phyloP scores from a whole-genome alignment of 768 basidiomycete genomes.

The Mycena floridula region DNA sequence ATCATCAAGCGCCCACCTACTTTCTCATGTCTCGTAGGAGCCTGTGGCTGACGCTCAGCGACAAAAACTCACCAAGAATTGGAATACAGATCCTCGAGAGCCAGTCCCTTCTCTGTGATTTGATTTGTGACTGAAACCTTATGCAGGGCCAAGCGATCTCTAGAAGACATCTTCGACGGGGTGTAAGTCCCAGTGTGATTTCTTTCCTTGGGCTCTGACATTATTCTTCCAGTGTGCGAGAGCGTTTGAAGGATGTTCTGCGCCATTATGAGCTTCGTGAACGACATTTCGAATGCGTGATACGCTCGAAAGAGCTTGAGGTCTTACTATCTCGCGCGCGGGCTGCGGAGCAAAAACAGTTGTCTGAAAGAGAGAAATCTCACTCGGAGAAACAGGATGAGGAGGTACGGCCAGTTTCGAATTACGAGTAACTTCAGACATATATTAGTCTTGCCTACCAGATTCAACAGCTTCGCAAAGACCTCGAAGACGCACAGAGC shows the following conservation, averaged over 20 bases:
- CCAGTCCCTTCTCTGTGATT: conserved; percentile 27
- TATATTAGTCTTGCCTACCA: conserved; percentile 20
- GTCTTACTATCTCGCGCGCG: conserved; percentile 82
- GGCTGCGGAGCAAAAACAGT: conserved; percentile 81
- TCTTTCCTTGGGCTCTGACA: conserved; percentile 3
- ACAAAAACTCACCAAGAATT: conserved; percentile 74
- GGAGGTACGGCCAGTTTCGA: conserved; percentile 46
- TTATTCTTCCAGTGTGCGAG: conserved; percentile 58
- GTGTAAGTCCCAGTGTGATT: conserved; percentile 49
- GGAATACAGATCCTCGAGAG: conserved; percentile 74
- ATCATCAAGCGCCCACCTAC: conserved; percentile 4
- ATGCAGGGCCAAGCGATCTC: conserved; percentile 59
- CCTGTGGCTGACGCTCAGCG: conserved; percentile 61
- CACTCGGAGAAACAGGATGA: conserved; percentile 66
- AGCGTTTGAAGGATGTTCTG: conserved; percentile 81
- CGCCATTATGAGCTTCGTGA: conserved; percentile 87
- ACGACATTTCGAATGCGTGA: conserved; percentile 87
- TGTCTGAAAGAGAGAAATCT: conserved; percentile 68
- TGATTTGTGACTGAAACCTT: conserved; percentile 3
- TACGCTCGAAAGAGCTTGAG: conserved; percentile 88
- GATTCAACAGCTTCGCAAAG: conserved; percentile 65
- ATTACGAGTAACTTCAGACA: conserved; percentile 1
- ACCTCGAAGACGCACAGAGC: conserved; percentile 75
- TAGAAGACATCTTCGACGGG: conserved; percentile 81
- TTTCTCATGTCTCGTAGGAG: conserved; percentile 30